These are phyloP conservation scores for Solanum acaule DNA, from an alignment of 257 asterid species.

Conservation along the genomic window DNA sequence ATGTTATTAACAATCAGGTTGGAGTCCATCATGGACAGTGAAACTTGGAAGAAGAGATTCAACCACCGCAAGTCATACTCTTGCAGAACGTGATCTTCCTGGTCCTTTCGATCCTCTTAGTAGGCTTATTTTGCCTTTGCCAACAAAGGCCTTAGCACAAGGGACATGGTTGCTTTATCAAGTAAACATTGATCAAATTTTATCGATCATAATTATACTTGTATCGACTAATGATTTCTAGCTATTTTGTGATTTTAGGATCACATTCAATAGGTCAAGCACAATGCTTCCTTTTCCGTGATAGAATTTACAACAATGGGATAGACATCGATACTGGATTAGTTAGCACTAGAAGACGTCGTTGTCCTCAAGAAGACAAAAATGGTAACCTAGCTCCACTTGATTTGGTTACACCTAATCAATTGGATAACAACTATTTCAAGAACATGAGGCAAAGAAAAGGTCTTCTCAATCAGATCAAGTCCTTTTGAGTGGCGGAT, in stretches of 20 bases:
- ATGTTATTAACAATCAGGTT: background rate
- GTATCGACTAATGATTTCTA: background rate
- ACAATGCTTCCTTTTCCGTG: conserved; percentile 17
- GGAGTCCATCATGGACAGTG: background rate
- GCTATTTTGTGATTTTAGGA: background rate
- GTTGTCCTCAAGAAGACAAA: conserved; percentile 5
- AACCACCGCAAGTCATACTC: background rate
- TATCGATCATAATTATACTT: background rate
- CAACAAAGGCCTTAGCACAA: background rate
- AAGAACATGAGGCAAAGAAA: conserved; percentile 14
- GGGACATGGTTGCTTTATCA: background rate
- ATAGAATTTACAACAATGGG: conserved; percentile 27
- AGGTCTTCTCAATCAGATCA: conserved; percentile 37
- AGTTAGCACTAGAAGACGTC: conserved; percentile 11
- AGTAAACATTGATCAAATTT: background rate
- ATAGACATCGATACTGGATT: conserved; percentile 25
- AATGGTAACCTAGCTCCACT: conserved; percentile 21
- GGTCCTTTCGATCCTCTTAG: background rate
- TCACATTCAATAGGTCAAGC: background rate
- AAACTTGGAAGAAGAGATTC: background rate
- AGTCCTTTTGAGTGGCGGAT: background rate
- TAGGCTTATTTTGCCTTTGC: background rate
- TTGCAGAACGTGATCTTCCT: background rate
- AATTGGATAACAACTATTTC: conserved; percentile 36
- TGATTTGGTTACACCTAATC: conserved; percentile 39